A percentile compares a stretch with the other conserved stretches of the same genome.
These are phyloP conservation scores for Fomitiporia mediterranea DNA, from an alignment of 1,284 basidiomycete species.

Conservation along the genomic window DNA sequence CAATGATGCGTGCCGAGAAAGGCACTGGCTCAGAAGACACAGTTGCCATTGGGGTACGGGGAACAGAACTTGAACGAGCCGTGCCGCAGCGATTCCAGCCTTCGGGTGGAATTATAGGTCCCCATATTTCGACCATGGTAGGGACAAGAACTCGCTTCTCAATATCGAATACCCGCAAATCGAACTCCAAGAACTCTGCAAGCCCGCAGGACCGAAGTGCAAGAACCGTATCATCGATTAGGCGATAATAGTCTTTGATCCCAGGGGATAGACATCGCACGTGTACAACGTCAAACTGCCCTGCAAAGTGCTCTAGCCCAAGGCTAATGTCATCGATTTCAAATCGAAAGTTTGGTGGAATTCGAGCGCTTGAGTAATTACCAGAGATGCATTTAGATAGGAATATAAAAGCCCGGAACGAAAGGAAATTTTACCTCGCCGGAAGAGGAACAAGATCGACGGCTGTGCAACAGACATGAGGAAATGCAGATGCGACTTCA, in stretches of 20 bases:
- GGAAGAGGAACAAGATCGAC: slow-evolving; percentile 78
- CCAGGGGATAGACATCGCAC: slow-evolving; percentile 64
- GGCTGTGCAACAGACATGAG: slow-evolving; percentile 60
- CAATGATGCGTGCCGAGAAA: slow-evolving; percentile 60
- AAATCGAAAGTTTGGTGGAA: slow-evolving; percentile 67
- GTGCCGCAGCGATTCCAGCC: slow-evolving; percentile 12
- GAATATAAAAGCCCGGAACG: no score
- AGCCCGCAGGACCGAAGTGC: slow-evolving; percentile 67
- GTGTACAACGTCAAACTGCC: slow-evolving; percentile 71
- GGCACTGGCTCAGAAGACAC: slow-evolving; percentile 29
- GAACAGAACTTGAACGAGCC: slow-evolving; percentile 7
- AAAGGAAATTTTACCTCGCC: no score
- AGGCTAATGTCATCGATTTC: slow-evolving; percentile 82
- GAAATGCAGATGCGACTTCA: slow-evolving; percentile 67
- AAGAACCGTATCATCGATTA: slow-evolving; percentile 63
- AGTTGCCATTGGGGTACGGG: slow-evolving; percentile 25
- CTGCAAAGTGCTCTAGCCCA: slow-evolving; percentile 74
- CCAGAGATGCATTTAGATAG: slow-evolving; percentile 2
- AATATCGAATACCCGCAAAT: slow-evolving; percentile 55
- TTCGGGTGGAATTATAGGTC: slow-evolving; percentile 10
- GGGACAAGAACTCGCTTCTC: slow-evolving; percentile 43
- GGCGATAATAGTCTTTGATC: slow-evolving; percentile 58
- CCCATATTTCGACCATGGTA: slow-evolving; percentile 13
- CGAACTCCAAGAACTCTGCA: slow-evolving; percentile 61
- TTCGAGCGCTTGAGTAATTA: not conserved